These are phyloP conservation scores for Lipomyces spencermartinsiae DNA, from an alignment of 805 yeast genomes.

Conservation along the genomic window DNA sequence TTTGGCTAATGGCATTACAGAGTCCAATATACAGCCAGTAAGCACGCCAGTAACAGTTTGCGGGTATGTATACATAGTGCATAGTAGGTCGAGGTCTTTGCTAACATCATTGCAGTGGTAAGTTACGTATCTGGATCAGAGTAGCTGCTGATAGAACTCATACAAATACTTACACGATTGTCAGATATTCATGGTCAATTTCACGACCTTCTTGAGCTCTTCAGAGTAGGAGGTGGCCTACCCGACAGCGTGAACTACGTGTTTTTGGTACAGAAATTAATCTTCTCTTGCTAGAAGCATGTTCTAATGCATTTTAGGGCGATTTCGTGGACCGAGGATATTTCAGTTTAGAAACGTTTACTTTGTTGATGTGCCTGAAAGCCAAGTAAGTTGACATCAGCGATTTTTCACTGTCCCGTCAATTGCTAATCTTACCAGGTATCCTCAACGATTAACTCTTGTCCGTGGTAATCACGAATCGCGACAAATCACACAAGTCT, in stretches of 20 bases:
- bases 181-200: constrained; percentile 95
- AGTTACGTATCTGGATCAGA: not conserved
- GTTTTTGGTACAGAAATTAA: constrained; percentile 54
- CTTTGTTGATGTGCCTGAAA: constrained; percentile 89
- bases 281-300: not conserved
- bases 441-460: constrained; percentile 82
- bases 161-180: not conserved
- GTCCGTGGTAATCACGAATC: constrained; percentile 98
- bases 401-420: constrained; percentile 23
- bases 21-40: constrained; percentile 92
- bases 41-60: constrained; percentile 93
- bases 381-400: constrained; percentile 56
- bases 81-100: not conserved
- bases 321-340: constrained; percentile 99
- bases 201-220: constrained; percentile 89
- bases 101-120: constrained; percentile 21
- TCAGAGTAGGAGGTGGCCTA: constrained; percentile 89
- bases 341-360: constrained; percentile 91
- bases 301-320: constrained; percentile 53
- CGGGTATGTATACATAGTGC: constrained; percentile 49
- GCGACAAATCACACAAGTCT: constrained; percentile 97
- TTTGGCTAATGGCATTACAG: constrained; percentile 45
- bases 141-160: not conserved
- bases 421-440: constrained; percentile 46
- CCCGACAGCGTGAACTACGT: constrained; percentile 84